Evolutionary conservation across 2,329 filamentous ascomycete species (phyloP), one percentile per base, ranked within the genome.

Genomic region (Colletotrichum higginsianum): DNA sequence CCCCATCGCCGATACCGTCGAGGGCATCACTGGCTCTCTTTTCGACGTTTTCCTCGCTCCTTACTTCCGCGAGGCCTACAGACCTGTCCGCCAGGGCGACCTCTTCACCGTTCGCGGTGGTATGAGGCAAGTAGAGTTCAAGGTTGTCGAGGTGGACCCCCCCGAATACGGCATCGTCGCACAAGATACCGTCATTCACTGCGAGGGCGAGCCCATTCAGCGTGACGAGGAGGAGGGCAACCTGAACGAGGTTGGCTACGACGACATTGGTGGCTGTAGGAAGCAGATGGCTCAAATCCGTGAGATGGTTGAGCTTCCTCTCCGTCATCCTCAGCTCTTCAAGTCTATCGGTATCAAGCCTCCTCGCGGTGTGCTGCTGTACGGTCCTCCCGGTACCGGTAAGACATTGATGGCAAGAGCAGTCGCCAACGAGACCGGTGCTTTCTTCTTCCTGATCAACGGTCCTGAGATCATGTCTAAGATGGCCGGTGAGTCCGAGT

Each of bases 301-400:
- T 82, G 96, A 99, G 84, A 92, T 99, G 89, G 96, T 99, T 75
- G 96, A 99, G 89, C 88, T 99, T 77, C 96, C 96, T 73, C 90
- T 99, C 74, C 92, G 96, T 80, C 96, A 99, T 85, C 96, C 96
- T 73, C 96, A 98, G 84, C 93, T 99, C 61, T 99, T 99, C 93
- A 99, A 98, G 89, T 98, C 96, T 50, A 98, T 99, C 80, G 96
- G 96, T 91, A 98, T 99, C 87, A 99, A 99, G 90, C 96, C 96
- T 67, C 96, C 96, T 56, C 95, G 96, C 80, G 96, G 96, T 91
- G 97, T 98, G 80, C 90, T 99, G 81, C 94, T 99, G 80, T 96
- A 93, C 83, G 96, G 96, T 75, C 96, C 96, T 79, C 96, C 96
- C 13, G 96, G 96, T 93, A 98, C 96, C 75, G 96, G 96, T 92